Percentiles rank a stretch among this genome's conserved stretches.
phyloP scores from a whole-genome alignment of 805 yeast species.

The Wickerhamiella dianesei region DNA sequence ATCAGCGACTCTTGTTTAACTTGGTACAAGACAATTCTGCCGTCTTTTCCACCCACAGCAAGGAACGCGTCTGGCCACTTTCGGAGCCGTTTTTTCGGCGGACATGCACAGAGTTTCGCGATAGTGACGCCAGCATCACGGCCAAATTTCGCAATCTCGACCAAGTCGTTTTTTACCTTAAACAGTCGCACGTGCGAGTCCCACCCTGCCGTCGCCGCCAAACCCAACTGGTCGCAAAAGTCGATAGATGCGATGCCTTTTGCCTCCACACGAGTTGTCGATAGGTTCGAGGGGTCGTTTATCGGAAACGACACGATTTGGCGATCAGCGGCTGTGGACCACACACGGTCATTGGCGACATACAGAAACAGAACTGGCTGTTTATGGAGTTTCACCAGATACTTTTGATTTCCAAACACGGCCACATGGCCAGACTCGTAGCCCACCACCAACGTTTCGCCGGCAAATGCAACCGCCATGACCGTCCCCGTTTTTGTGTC shows the following conservation, averaged over 20 bases:
- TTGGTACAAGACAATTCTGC: constrained; percentile 34
- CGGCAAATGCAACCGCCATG: constrained; percentile 46
- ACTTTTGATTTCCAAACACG: constrained; percentile 13
- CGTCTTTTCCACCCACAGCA: constrained; percentile 44
- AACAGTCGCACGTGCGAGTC: constrained; percentile 27
- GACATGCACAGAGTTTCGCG: constrained; percentile 3
- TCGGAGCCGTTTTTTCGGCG: constrained; percentile 8
- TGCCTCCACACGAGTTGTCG: constrained; percentile 9
- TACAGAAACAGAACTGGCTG: constrained; percentile 25
- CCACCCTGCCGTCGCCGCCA: constrained; percentile 28
- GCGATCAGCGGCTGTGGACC: constrained; percentile 25
- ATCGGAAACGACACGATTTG: constrained; percentile 12
- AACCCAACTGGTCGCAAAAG: constrained; percentile 17
- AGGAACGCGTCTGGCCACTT: constrained; percentile 22
- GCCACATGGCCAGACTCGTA: constrained; percentile 61
- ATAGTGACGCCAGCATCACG: constrained; percentile 22
- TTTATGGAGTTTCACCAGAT: constrained; percentile 17
- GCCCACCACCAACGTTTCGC: constrained; percentile 34
- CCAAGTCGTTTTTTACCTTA: constrained; percentile 3
- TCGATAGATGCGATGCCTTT: constrained; percentile 21
- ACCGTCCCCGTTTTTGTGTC: constrained; percentile 35
- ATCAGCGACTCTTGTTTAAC: neutral
- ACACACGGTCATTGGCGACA: constrained; percentile 14
- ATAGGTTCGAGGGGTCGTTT: constrained; percentile 4
- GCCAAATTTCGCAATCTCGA: constrained; percentile 6